Conservation (phyloP, 495 filamentous ascomycete species). For the Echria macrotheca region DNA sequence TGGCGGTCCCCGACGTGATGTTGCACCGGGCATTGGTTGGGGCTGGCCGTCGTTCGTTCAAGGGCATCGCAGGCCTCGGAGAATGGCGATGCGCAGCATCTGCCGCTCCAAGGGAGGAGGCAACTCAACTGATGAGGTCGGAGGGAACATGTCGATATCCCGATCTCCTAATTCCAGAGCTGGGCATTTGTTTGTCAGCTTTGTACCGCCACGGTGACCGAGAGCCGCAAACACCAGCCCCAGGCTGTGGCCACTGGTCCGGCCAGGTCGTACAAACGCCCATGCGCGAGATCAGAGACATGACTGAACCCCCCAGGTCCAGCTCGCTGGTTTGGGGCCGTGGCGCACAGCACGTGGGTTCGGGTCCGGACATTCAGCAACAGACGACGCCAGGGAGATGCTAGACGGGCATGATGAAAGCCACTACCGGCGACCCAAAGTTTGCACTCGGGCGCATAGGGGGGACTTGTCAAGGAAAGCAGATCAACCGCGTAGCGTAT, state of each 20-base stretch:
- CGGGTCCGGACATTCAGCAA: no score
- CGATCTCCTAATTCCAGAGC: not conserved
- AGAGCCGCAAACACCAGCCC: not conserved
- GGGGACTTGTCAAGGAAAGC: no score
- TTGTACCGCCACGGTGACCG: not conserved
- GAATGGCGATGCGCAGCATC: not conserved
- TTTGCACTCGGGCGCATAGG: no score
- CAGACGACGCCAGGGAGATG: no score
- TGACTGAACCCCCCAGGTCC: not conserved
- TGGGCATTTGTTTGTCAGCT: not conserved
- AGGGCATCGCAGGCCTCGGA: not conserved
- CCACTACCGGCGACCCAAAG: no score
- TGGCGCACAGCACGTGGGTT: not conserved
- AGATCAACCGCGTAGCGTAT: no score
- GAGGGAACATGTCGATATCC: not conserved
- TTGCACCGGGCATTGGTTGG: not conserved
- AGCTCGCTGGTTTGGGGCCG: not conserved
- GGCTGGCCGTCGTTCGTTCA: not conserved
- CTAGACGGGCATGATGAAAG: no score
- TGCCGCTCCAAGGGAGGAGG: not conserved
- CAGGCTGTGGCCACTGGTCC: not conserved
- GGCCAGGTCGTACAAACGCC: not conserved
- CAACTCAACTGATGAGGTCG: not conserved
- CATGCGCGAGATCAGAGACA: constrained; percentile 7
- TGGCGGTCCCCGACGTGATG: no score